These are phyloP conservation scores for Triglochin maritima DNA, from an alignment of 106 monocot genomes.

Conservation along the genomic window DNA sequence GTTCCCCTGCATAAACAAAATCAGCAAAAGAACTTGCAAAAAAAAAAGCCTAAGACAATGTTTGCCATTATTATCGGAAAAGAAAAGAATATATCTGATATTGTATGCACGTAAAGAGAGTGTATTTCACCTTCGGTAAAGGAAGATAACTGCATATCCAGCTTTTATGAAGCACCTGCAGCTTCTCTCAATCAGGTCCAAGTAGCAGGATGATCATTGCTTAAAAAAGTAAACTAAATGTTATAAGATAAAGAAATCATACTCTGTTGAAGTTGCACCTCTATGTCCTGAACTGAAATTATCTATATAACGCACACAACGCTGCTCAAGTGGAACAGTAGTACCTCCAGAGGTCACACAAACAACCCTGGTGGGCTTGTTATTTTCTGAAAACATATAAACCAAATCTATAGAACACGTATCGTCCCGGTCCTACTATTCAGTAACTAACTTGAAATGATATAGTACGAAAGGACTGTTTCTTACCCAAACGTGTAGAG, in stretches of 20 bases:
- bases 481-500: slow-evolving; percentile 28
- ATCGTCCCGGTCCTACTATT: background rate
- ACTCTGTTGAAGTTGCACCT: slow-evolving; percentile 96
- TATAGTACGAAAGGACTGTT: background rate
- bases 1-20: slow-evolving; percentile 59
- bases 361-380: slow-evolving; percentile 39
- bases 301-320: slow-evolving; percentile 94
- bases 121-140: slow-evolving; percentile 48
- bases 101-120: background rate
- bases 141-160: slow-evolving; percentile 93
- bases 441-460: background rate
- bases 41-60: too few species aligned
- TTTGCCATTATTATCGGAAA: background rate
- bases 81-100: background rate
- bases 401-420: background rate
- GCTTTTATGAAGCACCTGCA: slow-evolving; percentile 85
- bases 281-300: slow-evolving; percentile 95
- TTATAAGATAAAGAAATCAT: slow-evolving; percentile 5
- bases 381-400: slow-evolving; percentile 16
- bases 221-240: background rate
- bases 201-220: background rate
- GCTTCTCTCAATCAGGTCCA: background rate
- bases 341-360: slow-evolving; percentile 97
- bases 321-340: slow-evolving; percentile 93
- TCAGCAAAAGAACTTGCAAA: background rate